These are phyloP conservation scores for Asterionellopsis glacialis DNA, from an alignment of 108 stramenopile species.

Conservation along the genomic window DNA sequence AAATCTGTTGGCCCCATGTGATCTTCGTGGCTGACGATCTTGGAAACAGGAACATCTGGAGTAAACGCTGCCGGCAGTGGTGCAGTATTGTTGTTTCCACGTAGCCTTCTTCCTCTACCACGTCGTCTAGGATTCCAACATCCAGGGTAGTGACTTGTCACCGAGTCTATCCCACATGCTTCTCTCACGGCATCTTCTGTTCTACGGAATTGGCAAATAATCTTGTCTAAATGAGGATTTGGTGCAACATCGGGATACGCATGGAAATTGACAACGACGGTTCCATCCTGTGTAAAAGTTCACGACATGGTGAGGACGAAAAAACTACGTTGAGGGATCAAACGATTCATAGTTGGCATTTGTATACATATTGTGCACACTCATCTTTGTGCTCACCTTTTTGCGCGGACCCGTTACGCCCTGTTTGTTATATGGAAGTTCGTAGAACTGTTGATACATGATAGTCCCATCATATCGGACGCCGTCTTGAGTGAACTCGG, in stretches of 20 bases:
- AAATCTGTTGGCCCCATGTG: too few relatives aligned
- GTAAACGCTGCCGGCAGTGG: too few relatives aligned
- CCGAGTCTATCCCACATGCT: conserved; percentile 18
- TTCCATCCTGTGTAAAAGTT: conserved; percentile 19
- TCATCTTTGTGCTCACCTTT: too few relatives aligned
- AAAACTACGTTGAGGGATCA: too few relatives aligned
- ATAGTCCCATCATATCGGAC: conserved; percentile 65
- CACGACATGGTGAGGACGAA: neutral
- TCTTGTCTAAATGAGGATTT: conserved; percentile 28
- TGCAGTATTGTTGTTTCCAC: too few relatives aligned
- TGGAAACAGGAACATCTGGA: too few relatives aligned
- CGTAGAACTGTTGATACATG: conserved; percentile 35
- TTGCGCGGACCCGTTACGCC: too few relatives aligned
- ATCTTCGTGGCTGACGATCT: too few relatives aligned
- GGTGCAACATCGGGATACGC: conserved; percentile 16
- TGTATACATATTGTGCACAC: too few relatives aligned
- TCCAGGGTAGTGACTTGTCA: neutral
- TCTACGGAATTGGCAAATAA: conserved; percentile 46
- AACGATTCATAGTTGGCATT: too few relatives aligned
- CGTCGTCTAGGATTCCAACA: conserved; percentile 9
- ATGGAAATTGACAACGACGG: conserved; percentile 30
- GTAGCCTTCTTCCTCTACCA: too few relatives aligned
- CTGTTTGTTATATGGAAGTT: too few relatives aligned
- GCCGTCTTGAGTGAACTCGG: conserved; percentile 54
- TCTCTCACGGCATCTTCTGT: conserved; percentile 33